A percentile compares a stretch with the other conserved stretches of the same genome.
phyloP scores from a whole-genome alignment of 768 basidiomycete species.

The Lactarius trivialis region DNA sequence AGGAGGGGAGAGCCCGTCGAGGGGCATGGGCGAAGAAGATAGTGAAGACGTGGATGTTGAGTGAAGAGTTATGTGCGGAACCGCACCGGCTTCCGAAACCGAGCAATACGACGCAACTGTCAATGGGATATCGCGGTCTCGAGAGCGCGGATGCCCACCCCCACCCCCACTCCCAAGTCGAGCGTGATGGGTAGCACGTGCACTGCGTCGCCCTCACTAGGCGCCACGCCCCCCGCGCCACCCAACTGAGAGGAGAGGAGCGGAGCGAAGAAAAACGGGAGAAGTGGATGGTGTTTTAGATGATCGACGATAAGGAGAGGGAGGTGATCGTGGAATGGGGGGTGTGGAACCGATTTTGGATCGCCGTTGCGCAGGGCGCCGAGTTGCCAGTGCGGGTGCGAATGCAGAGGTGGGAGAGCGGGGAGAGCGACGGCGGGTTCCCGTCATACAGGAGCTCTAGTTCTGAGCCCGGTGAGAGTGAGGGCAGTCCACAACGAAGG shows the following conservation, averaged over 20 bases:
- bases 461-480: not conserved
- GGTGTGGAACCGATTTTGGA: conserved; percentile 57
- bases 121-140: too few relatives aligned
- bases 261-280: conserved; percentile 40
- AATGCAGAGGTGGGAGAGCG: conserved; percentile 6
- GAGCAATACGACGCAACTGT: too few relatives aligned
- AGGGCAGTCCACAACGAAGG: conserved; percentile 18
- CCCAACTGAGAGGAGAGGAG: conserved; percentile 31
- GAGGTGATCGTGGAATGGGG: conserved; percentile 65
- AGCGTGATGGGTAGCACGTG: conserved; percentile 65
- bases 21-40: too few relatives aligned
- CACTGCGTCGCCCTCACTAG: conserved; percentile 46
- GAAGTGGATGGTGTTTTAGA: conserved; percentile 62
- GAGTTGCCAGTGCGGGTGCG: conserved; percentile 2
- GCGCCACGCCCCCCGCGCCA: not conserved
- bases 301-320: conserved; percentile 66
- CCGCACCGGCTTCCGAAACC: too few relatives aligned
- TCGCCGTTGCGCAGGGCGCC: not conserved
- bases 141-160: too few relatives aligned
- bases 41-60: too few relatives aligned
- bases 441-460: conserved; percentile 23
- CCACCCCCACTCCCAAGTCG: too few relatives aligned
- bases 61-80: too few relatives aligned
- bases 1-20: too few relatives aligned
- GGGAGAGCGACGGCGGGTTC: conserved; percentile 38